Base-by-base conservation (phyloP, 768 basidiomycete genomes). In the Trametes villosa region DNA sequence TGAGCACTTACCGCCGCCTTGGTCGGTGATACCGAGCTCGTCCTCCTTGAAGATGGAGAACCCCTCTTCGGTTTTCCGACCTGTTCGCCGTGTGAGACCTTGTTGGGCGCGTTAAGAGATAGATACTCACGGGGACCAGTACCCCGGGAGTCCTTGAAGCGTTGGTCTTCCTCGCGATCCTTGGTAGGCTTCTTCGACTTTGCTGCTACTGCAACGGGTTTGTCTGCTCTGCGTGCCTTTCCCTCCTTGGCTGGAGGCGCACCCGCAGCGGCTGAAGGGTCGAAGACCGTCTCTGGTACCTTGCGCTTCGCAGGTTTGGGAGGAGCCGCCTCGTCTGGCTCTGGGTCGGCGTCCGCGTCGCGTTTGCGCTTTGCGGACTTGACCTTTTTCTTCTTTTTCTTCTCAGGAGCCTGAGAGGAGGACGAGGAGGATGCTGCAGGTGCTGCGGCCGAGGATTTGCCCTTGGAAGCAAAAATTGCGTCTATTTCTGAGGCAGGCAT, bases 11-110 rank as follows among this genome's bases (percentile, higher is more conserved):
- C 92, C 91, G 70, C 93, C 92, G 45, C 87, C 87, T 58, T 83
- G 77, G 57, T 81, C 77, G 41, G 74, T 74, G 52, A 94, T 86
- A 17, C 88, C 87, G 3, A 94, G 83, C 65, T 94, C 92, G 60
- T 87, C 88, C 74, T 92, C 92, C 69, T 91, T 92, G 72, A 87
- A 94, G 34, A 94, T 83, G 15, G 74, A 71, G 77, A 82, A 93
- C 4, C 92, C 93, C 69, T 94, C 93, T 58, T 86, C 88, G 0
- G 92, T 94, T 71, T 79, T 86, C 31, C 83, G 85, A 50, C 90
- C 92, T 93, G 67, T 24, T 31, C 36, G 53, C n/a, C 20, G 52
- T n/a, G 41, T 55, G 46, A 54, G 72, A 41, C 52, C 36, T 17
- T 41, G 44, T 31, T 38, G 44, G 17, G 52, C 47, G 3, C 52